A percentile compares a stretch with the other conserved stretches of the same genome.
phyloP scores from a whole-genome alignment of 805 yeast genomes.

The Saccharomycopsis capsularis region DNA sequence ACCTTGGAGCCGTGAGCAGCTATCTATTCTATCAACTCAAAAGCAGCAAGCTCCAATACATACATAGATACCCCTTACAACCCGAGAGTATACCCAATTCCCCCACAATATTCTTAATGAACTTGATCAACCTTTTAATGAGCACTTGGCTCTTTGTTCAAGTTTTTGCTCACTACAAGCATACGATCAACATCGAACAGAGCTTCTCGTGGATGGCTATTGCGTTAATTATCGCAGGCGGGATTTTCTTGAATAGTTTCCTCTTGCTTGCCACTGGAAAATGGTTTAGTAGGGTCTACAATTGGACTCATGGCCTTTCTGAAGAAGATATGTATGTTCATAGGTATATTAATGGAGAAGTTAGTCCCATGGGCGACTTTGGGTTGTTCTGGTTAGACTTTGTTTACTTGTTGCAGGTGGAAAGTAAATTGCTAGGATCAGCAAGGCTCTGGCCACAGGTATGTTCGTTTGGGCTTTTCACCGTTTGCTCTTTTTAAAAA shows the following conservation, averaged over 20 bases:
- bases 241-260: too few relatives aligned
- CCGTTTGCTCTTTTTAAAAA: too few relatives aligned
- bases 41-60: background rate
- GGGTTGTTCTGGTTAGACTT: constrained; percentile 8
- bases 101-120: too few relatives aligned
- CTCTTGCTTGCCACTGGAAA: too few relatives aligned
- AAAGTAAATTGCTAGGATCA: background rate
- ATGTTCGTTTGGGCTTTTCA: background rate
- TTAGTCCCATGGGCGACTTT: background rate
- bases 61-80: background rate
- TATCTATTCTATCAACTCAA: background rate
- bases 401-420: constrained; percentile 2
- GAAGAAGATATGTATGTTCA: background rate
- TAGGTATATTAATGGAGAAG: background rate
- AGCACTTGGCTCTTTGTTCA: background rate
- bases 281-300: too few relatives aligned
- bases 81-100: too few relatives aligned
- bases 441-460: constrained; percentile 7
- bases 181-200: background rate
- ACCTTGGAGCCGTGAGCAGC: background rate
- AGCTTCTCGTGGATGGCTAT: too few relatives aligned
- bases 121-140: too few relatives aligned
- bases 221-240: too few relatives aligned
- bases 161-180: background rate
- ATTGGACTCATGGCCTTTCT: background rate